Evolutionary conservation across 2,329 filamentous ascomycete species (phyloP).

Genomic region (Alternaria sp.): DNA sequence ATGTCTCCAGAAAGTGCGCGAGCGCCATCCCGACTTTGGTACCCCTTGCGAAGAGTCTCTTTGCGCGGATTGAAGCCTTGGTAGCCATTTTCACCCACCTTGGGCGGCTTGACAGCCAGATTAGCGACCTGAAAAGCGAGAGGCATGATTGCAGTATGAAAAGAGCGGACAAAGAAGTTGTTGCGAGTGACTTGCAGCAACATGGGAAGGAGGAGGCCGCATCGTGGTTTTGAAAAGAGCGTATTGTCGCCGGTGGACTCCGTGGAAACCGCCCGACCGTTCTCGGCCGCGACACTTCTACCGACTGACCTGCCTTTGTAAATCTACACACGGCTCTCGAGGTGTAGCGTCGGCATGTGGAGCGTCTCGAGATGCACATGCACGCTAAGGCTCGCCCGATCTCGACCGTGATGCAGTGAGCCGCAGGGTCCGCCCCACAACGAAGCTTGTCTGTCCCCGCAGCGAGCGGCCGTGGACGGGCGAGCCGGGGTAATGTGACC

Average conservation of each 20-base stretch:
- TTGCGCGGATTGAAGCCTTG: constrained; percentile 15
- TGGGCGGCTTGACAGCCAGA: constrained; percentile 12
- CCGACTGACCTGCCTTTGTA: neutral
- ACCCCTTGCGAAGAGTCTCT: constrained; percentile 11
- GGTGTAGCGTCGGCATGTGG: constrained; percentile 3
- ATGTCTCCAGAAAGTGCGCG: constrained; percentile 9
- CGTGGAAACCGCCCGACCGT: neutral
- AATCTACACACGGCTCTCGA: neutral
- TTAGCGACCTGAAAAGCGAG: constrained; percentile 15
- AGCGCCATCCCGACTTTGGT: constrained; percentile 6
- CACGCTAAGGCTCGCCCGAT: constrained; percentile 3
- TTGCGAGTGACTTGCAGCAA: neutral
- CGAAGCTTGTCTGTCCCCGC: neutral
- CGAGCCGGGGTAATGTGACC: neutral
- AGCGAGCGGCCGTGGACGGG: constrained; percentile 13
- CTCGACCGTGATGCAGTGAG: constrained; percentile 8
- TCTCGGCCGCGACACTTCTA: constrained; percentile 7
- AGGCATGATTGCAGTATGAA: neutral
- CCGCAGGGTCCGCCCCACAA: neutral
- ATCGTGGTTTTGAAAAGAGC: constrained; percentile 2
- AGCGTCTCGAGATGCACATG: neutral
- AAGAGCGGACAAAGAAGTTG: neutral
- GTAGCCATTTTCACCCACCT: constrained; percentile 14
- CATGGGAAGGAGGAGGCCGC: neutral
- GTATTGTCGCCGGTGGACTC: neutral